Percentiles rank a stretch among this genome's conserved stretches.
phyloP scores from a whole-genome alignment of 2,329 filamentous ascomycete genomes.

The Verticillium nubilum region DNA sequence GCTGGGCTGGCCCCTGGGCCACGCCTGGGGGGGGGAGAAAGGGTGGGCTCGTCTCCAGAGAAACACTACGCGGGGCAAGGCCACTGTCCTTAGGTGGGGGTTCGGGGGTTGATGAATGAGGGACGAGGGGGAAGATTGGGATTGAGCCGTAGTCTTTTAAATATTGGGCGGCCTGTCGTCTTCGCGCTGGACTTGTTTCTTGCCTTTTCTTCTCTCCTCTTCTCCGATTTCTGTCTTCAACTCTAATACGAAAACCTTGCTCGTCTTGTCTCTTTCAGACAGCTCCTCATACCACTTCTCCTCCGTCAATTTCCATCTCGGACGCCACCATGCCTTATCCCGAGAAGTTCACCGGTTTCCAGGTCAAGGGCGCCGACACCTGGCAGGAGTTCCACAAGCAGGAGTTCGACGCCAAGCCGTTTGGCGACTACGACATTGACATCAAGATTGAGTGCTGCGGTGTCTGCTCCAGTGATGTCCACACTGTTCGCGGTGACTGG shows the following conservation, averaged over 20 bases:
- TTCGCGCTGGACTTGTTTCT: conserved; percentile 2
- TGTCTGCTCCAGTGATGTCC: conserved; percentile 55
- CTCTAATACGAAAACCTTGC: background rate
- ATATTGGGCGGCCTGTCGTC: conserved; percentile 4
- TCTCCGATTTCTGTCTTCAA: background rate
- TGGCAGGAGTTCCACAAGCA: conserved; percentile 63
- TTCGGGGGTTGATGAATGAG: background rate
- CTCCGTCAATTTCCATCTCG: conserved; percentile 1
- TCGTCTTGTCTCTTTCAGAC: background rate
- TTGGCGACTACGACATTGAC: conserved; percentile 66
- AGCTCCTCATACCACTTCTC: background rate
- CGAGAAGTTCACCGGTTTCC: conserved; percentile 57
- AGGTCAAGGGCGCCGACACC: conserved; percentile 47
- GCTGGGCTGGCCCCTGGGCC: background rate
- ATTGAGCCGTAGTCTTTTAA: background rate
- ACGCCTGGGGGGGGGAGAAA: background rate
- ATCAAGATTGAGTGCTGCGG: conserved; percentile 67
- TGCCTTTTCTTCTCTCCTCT: background rate
- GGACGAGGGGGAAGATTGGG: background rate
- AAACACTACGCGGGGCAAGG: conserved; percentile 7
- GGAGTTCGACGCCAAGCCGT: conserved; percentile 64
- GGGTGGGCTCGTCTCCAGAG: conserved; percentile 5
- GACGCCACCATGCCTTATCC: conserved; percentile 43
- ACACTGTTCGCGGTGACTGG: conserved; percentile 53
- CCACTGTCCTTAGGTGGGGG: background rate